Evolutionary conservation across 768 basidiomycete genomes (phyloP), one percentile per base, ranked within the genome.

Genomic region (Mycena polygramma): DNA sequence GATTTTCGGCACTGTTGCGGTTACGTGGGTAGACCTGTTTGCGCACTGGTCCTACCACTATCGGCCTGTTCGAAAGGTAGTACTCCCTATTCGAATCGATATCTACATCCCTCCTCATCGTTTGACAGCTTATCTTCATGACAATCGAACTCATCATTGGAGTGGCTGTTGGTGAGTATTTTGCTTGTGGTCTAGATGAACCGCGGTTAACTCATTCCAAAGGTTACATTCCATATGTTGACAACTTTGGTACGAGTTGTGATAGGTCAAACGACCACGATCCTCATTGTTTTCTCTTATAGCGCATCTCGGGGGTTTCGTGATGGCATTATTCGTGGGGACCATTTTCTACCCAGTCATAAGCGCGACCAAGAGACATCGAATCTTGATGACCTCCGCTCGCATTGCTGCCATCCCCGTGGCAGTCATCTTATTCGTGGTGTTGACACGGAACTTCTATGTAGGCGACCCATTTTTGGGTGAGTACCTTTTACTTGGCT

Each of bases 11-110:
- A 94, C 93, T 3, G 82, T 95, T 49, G 93, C 92, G 4, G 88
- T 93, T 30, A 90, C 91, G 30, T 94, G 94, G 92, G 91, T 97
- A 10, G 97, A 97, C 77, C 83, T 99, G 17, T 85, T 95, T 48
- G 91, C 96, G 4, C 97, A 99, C 76, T 99, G 97, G 97, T 87
- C 89, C 74, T 92, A 95, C 75, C 91, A 95, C 62, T 91, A 94
- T 76, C 86, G 90, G 67, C 98, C 97, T 13, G 89, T 88, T 20
- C 87, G 90, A 68, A 96, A 89, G 87, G 96, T 93, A 72, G 66
- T 82, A 71, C 35, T 46, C 30, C 30, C 58, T 39, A 4, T 24
- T 60, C 36, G 14, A 11, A 19, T 15, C 14, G 19, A 48, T 35
- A 43, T 35, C 59, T 36, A 70, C 36, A 6, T 30, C 48, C 53